Evolutionary conservation across 768 basidiomycete species (phyloP).

Genomic region (Mycena latifolia): DNA sequence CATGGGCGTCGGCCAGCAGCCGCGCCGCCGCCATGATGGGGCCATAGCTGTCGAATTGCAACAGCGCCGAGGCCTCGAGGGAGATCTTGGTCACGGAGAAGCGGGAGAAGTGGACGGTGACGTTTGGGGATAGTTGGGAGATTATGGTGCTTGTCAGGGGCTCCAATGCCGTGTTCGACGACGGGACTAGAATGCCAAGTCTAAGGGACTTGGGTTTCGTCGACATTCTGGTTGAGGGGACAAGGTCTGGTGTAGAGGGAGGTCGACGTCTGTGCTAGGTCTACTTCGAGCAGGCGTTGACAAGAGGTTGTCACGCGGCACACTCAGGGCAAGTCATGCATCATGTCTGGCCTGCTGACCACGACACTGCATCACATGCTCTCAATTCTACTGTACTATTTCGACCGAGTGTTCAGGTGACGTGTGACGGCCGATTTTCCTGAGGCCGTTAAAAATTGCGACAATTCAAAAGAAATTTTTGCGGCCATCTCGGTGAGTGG

Average conservation of each 20-base stretch:
- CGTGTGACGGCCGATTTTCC: no score
- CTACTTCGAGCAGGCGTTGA: conserved; percentile 12
- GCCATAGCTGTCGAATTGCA: conserved; percentile 20
- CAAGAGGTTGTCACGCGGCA: conserved; percentile 1
- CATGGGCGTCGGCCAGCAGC: conserved; percentile 24
- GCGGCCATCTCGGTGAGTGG: no score
- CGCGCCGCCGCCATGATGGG: conserved; percentile 24
- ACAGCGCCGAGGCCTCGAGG: conserved; percentile 23
- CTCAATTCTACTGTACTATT: no score
- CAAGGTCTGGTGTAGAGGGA: not conserved
- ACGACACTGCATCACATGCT: no score
- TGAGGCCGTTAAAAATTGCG: no score
- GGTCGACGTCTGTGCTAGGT: conserved; percentile 13
- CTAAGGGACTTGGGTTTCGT: conserved; percentile 20
- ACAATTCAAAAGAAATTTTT: no score
- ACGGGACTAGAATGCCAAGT: conserved; percentile 23
- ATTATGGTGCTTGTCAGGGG: conserved; percentile 22
- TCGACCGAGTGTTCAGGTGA: no score
- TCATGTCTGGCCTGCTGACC: no score
- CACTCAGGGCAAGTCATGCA: no score
- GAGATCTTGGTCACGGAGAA: conserved; percentile 25
- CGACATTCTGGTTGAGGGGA: conserved; percentile 19
- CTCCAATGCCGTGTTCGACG: conserved; percentile 22
- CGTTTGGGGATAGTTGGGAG: conserved; percentile 25
- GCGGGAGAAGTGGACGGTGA: conserved; percentile 25